These are phyloP conservation scores for Cladosporium sp. DNA, from an alignment of 2,329 filamentous ascomycete genomes.

Conservation along the genomic window DNA sequence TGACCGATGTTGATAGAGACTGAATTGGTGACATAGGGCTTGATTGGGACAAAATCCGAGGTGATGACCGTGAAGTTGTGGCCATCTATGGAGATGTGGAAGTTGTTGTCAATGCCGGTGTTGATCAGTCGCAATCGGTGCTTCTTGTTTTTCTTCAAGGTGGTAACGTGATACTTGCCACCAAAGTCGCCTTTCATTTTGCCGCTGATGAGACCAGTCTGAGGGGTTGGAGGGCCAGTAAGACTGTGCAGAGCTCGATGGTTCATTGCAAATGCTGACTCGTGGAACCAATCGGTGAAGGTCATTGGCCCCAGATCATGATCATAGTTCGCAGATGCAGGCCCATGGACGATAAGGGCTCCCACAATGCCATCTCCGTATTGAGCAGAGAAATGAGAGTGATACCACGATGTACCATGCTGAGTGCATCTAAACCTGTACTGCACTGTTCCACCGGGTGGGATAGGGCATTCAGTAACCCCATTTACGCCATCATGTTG, in stretches of 20 bases:
- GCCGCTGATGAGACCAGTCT: conserved; percentile 43
- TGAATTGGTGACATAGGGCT: conserved; percentile 33
- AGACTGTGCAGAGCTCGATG: conserved; percentile 14
- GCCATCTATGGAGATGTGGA: conserved; percentile 40
- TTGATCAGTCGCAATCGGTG: conserved; percentile 31
- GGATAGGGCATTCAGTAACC: conserved; percentile 41
- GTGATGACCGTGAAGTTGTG: conserved; percentile 37
- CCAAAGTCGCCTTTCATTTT: conserved; percentile 37
- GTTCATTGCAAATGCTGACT: conserved; percentile 35
- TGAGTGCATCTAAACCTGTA: conserved; percentile 35
- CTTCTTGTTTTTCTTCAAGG: conserved; percentile 22
- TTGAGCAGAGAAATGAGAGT: conserved; percentile 38
- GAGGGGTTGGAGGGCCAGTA: conserved; percentile 35
- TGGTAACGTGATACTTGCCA: conserved; percentile 25
- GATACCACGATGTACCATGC: conserved; percentile 39
- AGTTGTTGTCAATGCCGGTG: conserved; percentile 36
- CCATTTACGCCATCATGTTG: conserved; percentile 44
- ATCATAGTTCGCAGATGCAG: conserved; percentile 36
- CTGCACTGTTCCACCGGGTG: conserved; percentile 28
- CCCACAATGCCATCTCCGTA: conserved; percentile 38
- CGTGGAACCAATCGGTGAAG: conserved; percentile 36
- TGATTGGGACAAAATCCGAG: conserved; percentile 35
- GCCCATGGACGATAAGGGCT: conserved; percentile 39
- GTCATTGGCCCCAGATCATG: conserved; percentile 34
- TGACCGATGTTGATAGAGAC: conserved; percentile 35